phyloP scores from a whole-genome alignment of 2,329 filamentous ascomycete genomes.

The Neonectria magnoliae region DNA sequence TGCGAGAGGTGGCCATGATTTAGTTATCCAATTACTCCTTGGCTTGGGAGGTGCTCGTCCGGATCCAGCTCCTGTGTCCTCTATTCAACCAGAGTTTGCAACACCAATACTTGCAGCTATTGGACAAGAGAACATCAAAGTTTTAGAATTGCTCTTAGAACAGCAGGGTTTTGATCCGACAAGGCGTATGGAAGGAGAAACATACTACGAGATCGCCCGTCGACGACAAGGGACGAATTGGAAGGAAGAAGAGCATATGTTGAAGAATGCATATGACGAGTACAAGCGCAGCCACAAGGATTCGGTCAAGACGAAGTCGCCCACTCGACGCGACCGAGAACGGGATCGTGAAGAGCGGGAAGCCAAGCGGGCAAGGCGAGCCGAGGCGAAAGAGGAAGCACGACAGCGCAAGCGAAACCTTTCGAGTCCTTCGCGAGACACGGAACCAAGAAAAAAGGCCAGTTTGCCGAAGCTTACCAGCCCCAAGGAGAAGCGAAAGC shows the following conservation, averaged over 20 bases:
- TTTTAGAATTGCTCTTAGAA: constrained; percentile 81
- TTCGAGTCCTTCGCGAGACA: constrained; percentile 60
- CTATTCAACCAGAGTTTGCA: constrained; percentile 74
- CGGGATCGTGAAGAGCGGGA: constrained; percentile 56
- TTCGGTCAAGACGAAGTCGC: constrained; percentile 60
- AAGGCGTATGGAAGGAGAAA: constrained; percentile 76
- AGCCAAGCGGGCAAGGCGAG: constrained; percentile 53
- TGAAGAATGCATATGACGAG: constrained; percentile 80
- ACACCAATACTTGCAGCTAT: constrained; percentile 96
- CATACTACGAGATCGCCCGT: constrained; percentile 88
- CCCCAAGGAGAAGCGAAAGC: constrained; percentile 61
- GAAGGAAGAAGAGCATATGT: constrained; percentile 84
- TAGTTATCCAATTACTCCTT: constrained; percentile 82
- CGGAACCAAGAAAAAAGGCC: constrained; percentile 56
- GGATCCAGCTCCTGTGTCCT: constrained; percentile 74
- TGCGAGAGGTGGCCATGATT: constrained; percentile 88
- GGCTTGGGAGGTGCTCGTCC: constrained; percentile 72
- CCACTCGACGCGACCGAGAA: constrained; percentile 54
- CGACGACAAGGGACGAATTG: constrained; percentile 86
- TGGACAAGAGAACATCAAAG: constrained; percentile 85
- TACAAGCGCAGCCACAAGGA: constrained; percentile 65
- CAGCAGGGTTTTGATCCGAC: constrained; percentile 86
- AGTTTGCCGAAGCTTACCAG: constrained; percentile 50
- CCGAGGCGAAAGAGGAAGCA: constrained; percentile 57
- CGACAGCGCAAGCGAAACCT: constrained; percentile 57